Percentiles rank a stretch among this genome's conserved stretches.
Conservation (phyloP, 176 grass and related monocot species). For the Musa schizocarpa region DNA sequence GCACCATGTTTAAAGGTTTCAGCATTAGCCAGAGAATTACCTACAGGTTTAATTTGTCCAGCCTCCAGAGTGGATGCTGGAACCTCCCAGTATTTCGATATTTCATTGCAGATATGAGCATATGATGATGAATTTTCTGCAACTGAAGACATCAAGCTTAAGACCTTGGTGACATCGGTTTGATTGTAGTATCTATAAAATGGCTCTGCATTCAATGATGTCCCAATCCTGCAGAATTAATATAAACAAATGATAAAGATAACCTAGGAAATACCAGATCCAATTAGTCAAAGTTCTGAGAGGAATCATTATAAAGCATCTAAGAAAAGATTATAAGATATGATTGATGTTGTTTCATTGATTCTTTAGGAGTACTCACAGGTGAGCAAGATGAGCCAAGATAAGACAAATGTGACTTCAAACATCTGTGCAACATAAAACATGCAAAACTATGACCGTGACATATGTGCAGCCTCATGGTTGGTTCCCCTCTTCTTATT, state of each 20-base stretch:
- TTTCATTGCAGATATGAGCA: conserved; percentile 50
- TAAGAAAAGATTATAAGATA: no score
- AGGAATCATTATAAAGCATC: conserved; percentile 6
- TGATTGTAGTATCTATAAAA: conserved; percentile 78
- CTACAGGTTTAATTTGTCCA: conserved; percentile 22
- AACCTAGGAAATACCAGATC: conserved; percentile 5
- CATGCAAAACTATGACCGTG: background rate
- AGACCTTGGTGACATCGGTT: conserved; percentile 56
- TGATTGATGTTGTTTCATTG: no score
- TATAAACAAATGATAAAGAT: conserved; percentile 1
- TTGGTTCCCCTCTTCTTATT: no score
- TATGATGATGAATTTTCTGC: conserved; percentile 34
- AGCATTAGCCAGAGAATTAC: conserved; percentile 4
- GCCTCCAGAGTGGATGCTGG: conserved; percentile 31
- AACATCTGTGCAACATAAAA: background rate
- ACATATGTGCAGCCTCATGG: no score
- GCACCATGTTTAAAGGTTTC: conserved; percentile 25
- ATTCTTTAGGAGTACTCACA: background rate
- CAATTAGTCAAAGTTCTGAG: background rate
- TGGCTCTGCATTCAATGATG: conserved; percentile 36
- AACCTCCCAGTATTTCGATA: conserved; percentile 61
- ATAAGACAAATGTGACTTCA: background rate
- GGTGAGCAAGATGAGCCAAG: background rate
- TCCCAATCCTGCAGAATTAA: conserved; percentile 47
- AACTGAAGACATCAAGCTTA: conserved; percentile 37